Conservation (phyloP, 805 yeast genomes). For the Saccharomyces mikatae region DNA sequence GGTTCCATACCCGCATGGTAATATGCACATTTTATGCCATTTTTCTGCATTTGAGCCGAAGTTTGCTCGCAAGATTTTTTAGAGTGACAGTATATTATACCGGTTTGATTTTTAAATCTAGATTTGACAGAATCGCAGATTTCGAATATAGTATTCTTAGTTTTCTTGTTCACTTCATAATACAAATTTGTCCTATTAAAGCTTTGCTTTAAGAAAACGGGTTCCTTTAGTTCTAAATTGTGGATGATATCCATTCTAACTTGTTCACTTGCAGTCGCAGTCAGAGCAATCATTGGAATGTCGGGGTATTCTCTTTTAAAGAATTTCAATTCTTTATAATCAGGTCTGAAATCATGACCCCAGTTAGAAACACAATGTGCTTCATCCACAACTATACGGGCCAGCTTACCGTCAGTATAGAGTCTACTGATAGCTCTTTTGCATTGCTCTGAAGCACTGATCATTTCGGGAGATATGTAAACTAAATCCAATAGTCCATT, state of each 20-base stretch:
- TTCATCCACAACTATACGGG: slow-evolving; percentile 89
- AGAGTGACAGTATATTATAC: slow-evolving; percentile 91
- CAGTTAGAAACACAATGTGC: slow-evolving; percentile 98
- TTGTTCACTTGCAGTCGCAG: slow-evolving; percentile 94
- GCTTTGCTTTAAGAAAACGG: slow-evolving; percentile 75
- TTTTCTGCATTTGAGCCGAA: slow-evolving; percentile 47
- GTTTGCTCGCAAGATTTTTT: slow-evolving; percentile 83
- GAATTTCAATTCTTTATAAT: slow-evolving; percentile 71
- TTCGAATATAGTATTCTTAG: slow-evolving; percentile 45
- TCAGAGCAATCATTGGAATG: slow-evolving; percentile 89
- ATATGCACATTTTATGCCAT: slow-evolving; percentile 60
- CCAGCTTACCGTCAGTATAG: slow-evolving; percentile 50
- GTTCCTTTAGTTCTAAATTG: slow-evolving; percentile 57
- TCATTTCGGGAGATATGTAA: slow-evolving; percentile 93
- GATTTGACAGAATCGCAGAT: slow-evolving; percentile 48
- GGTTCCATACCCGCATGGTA: slow-evolving; percentile 94
- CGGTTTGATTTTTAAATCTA: slow-evolving; percentile 54
- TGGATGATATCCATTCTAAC: slow-evolving; percentile 82
- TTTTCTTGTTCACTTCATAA: slow-evolving; percentile 70
- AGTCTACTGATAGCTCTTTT: slow-evolving; percentile 54
- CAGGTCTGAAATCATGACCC: slow-evolving; percentile 99
- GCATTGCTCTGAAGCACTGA: slow-evolving; percentile 65
- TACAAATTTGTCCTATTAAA: slow-evolving; percentile 82
- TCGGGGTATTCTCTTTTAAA: slow-evolving; percentile 70
- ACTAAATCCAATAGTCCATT: slow-evolving; percentile 68